Evolutionary conservation across 1,284 basidiomycete genomes (phyloP).

Genomic region (Leccinum subrobustum): DNA sequence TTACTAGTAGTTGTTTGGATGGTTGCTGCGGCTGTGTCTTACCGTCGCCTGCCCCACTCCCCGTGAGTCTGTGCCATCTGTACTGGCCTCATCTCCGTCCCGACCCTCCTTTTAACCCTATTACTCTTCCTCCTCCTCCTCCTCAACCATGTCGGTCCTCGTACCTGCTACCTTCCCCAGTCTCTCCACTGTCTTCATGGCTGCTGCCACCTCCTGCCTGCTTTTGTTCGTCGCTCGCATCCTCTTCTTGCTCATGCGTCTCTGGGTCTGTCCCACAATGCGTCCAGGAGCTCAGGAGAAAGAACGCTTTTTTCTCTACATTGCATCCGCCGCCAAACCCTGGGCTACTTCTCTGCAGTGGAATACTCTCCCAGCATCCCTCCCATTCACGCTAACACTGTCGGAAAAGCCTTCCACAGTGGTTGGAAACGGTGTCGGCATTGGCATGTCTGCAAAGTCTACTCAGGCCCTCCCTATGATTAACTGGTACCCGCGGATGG

Average conservation of each 20-base stretch:
- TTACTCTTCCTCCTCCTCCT: background rate
- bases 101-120: constrained; percentile 17
- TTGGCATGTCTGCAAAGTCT: constrained; percentile 10
- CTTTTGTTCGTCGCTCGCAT: constrained; percentile 33
- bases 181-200: constrained; percentile 34
- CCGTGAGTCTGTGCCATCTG: constrained; percentile 5
- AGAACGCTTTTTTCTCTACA: background rate
- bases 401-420: constrained; percentile 22
- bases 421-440: constrained; percentile 6
- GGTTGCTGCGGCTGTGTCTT: constrained; percentile 13
- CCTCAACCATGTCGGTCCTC: constrained; percentile 30
- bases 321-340: constrained; percentile 4
- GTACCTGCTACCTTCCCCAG: constrained; percentile 30
- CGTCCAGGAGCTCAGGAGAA: constrained; percentile 20
- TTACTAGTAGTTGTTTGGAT: background rate
- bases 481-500: constrained; percentile 25
- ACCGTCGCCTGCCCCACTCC: constrained; percentile 8
- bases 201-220: constrained; percentile 26
- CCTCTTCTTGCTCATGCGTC: constrained; percentile 28
- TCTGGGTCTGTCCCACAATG: constrained; percentile 27
- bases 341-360: constrained; percentile 26
- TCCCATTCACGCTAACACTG: constrained; percentile 26
- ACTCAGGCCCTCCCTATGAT: constrained; percentile 16
- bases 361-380: constrained; percentile 28
- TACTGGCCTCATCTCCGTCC: constrained; percentile 30